Evolutionary conservation across 257 asterid genomes (phyloP), one percentile per base, ranked within the genome.

Genomic region (Ophiorrhiza pumila): DNA sequence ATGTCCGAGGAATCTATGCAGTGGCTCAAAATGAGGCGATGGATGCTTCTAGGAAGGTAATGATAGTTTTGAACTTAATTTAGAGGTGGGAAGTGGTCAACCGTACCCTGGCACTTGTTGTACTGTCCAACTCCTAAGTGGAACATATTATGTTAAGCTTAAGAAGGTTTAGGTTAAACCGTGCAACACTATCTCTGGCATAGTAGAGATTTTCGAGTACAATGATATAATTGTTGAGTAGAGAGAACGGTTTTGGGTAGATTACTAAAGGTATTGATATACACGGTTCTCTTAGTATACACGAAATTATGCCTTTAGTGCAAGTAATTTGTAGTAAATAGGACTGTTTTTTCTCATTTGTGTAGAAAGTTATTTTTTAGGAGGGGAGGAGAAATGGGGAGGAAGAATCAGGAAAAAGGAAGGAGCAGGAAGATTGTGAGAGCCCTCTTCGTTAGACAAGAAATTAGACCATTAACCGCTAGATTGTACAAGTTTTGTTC

Each of bases 21-120:
- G 76, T 87, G 82, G 92, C 96, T 57, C 97, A 93, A 81, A 83
- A 85, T 22, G 96, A 93, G 80, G 91, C 89, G 1, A 72, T 81
- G 45, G 94, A 93, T 69, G 89, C 96, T 75, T 93, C 97, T 52
- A 85, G 93, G 74, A 89, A 90, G 97, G 98, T 93, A 86, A 57
- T n/a, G 0, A 23, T 35, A 35, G 37, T 53, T 22, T 68, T 50
- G 46, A 22, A 53, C 73, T 22, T 29, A 57, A 47, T 45, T 18
- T 50, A 29, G 25, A 29, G 31, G 25, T 32, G 34, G 22, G 12
- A 46, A n/a, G 5, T 13, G 7, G 9, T 46, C 43, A 31, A 29
- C 2, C 3, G 7, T 57, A 34, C 63, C 63, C 63, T 27, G 63
- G 63, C 39, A 12, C 32, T 57, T 11, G 39, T 12, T 27, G 2